Percentiles rank a stretch among this genome's conserved stretches.
Evolutionary conservation across 306 rosid genomes (phyloP).

Genomic region (Vigna nakashimae): DNA sequence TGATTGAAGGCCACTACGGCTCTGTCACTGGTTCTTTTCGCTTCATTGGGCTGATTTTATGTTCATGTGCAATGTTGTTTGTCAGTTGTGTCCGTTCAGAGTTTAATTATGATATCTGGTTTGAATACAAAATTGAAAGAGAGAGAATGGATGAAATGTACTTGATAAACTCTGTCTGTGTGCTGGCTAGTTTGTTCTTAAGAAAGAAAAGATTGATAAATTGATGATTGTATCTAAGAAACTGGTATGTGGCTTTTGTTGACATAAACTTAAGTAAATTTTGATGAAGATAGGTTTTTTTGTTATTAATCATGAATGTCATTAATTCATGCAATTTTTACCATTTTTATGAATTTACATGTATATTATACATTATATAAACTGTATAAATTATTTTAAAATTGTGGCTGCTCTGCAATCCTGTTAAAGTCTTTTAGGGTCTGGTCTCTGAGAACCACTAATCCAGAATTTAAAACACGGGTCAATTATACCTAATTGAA

Average conservation of each 20-base stretch:
- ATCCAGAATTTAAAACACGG: background rate
- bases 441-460: background rate
- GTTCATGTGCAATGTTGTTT: background rate
- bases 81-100: background rate
- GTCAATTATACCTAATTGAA: slow-evolving; percentile 5
- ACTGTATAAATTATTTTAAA: background rate
- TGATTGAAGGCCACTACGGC: slow-evolving; percentile 38
- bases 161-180: background rate
- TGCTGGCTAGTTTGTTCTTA: slow-evolving; percentile 18
- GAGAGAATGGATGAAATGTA: background rate
- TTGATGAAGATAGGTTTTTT: background rate
- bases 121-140: background rate
- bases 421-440: too few species aligned
- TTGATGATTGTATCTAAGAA: background rate
- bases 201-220: background rate
- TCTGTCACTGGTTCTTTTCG: slow-evolving; percentile 38
- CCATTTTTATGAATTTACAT: background rate
- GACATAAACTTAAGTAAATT: background rate
- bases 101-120: slow-evolving; percentile 20
- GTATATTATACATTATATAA: background rate
- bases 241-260: background rate
- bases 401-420: background rate
- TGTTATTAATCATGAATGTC: background rate
- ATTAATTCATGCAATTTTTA: background rate
- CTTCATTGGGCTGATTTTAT: slow-evolving; percentile 34